A percentile compares a stretch with the other conserved stretches of the same genome.
Evolutionary conservation across 495 filamentous ascomycete genomes (phyloP).

Genomic region (Neurospora sp.): DNA sequence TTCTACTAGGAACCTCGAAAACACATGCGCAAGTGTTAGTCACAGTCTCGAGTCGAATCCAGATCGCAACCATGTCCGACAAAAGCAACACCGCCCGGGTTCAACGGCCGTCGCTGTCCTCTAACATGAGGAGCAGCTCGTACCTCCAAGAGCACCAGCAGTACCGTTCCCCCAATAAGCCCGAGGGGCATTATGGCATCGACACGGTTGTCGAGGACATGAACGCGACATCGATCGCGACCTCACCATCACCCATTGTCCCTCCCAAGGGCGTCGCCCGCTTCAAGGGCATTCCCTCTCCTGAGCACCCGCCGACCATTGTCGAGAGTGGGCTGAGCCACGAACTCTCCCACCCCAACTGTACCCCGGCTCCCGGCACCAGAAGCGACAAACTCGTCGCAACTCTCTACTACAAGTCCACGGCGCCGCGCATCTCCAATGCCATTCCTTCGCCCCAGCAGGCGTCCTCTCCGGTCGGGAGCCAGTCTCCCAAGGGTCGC

Average conservation of each 20-base stretch:
- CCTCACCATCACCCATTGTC: not conserved
- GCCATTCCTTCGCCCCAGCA: slow-evolving; percentile 24
- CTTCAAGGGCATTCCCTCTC: slow-evolving; percentile 44
- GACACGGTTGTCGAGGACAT: slow-evolving; percentile 45
- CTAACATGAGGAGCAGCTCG: slow-evolving; percentile 52
- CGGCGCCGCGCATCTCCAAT: slow-evolving; percentile 19
- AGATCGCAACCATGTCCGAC: slow-evolving; percentile 24
- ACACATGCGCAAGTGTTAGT: not conserved
- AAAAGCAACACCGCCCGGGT: slow-evolving; percentile 19
- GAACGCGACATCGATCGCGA: slow-evolving; percentile 20
- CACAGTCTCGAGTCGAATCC: not conserved
- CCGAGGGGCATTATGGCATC: slow-evolving; percentile 42
- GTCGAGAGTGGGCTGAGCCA: slow-evolving; percentile 48
- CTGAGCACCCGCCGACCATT: slow-evolving; percentile 40
- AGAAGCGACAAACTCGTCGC: slow-evolving; percentile 45
- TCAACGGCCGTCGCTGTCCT: slow-evolving; percentile 36
- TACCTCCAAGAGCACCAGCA: slow-evolving; percentile 67
- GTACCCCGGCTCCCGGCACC: slow-evolving; percentile 35
- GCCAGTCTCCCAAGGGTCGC: slow-evolving; percentile 16
- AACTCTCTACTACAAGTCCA: slow-evolving; percentile 59
- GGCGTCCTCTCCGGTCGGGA: slow-evolving; percentile 10
- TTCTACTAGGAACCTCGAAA: not conserved
- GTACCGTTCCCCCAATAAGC: slow-evolving; percentile 52
- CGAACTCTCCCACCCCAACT: slow-evolving; percentile 46
- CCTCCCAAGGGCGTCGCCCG: slow-evolving; percentile 28